These are phyloP conservation scores for Tulasnella sp. DNA, from an alignment of 768 basidiomycete genomes.

Conservation along the genomic window DNA sequence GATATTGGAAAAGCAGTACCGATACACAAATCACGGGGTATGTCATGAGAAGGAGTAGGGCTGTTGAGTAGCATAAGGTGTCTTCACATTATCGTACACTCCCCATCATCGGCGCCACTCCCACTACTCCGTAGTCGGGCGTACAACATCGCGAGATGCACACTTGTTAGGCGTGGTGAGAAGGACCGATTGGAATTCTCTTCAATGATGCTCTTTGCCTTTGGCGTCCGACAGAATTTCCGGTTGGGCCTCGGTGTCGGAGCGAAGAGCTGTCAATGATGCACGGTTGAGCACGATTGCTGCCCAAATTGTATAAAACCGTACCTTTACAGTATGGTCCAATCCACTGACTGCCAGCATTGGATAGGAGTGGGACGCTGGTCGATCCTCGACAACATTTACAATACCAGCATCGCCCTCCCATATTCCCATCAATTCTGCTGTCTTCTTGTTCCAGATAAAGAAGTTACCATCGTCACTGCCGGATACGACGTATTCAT, in stretches of 20 bases:
- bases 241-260: conserved; percentile 36
- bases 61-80: no score
- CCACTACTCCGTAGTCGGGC: background rate
- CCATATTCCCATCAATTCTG: conserved; percentile 56
- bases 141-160: conserved; percentile 25
- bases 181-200: conserved; percentile 36
- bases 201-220: conserved; percentile 43
- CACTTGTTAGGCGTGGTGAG: conserved; percentile 18
- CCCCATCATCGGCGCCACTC: background rate
- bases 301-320: background rate
- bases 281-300: background rate
- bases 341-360: conserved; percentile 81
- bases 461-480: conserved; percentile 68
- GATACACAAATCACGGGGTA: no score
- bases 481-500: conserved; percentile 70
- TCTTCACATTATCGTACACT: conserved; percentile 7
- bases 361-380: conserved; percentile 42
- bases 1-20: background rate
- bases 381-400: conserved; percentile 76
- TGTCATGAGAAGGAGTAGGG: no score
- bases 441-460: conserved; percentile 64
- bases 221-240: conserved; percentile 41
- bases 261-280: conserved; percentile 46
- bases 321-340: conserved; percentile 70
- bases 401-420: conserved; percentile 75